Conservation (phyloP, 2,329 filamentous ascomycete genomes). For the Sporothrix brunneoviolacea region DNA sequence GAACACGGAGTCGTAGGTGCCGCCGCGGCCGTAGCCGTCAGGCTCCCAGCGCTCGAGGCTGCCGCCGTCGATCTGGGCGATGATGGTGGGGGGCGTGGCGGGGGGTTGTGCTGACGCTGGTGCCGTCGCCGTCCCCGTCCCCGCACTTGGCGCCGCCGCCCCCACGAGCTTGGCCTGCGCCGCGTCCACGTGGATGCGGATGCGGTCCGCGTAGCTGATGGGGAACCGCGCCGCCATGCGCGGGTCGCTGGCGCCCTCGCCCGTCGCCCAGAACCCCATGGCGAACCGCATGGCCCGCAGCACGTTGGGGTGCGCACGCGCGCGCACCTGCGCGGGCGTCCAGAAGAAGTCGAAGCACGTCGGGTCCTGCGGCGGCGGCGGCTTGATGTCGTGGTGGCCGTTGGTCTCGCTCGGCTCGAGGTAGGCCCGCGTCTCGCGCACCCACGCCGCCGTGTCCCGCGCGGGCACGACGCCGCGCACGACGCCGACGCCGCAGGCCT, state of each 20-base stretch:
- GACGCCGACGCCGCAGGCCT: constrained; percentile 58
- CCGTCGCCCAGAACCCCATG: constrained; percentile 58
- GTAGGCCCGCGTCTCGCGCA: constrained; percentile 54
- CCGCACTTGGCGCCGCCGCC: constrained; percentile 21
- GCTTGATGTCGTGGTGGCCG: constrained; percentile 34
- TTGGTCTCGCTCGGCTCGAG: constrained; percentile 41
- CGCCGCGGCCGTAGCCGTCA: constrained; percentile 56
- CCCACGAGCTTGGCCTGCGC: constrained; percentile 19
- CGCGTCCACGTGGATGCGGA: constrained; percentile 56
- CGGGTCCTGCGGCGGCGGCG: constrained; percentile 54
- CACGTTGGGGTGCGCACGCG: constrained; percentile 59
- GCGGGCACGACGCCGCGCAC: constrained; percentile 57
- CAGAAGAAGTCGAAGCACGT: constrained; percentile 70
- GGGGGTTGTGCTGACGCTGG: constrained; percentile 23
- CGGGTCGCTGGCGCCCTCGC: constrained; percentile 35
- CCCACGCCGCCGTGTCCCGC: constrained; percentile 49
- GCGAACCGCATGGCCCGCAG: constrained; percentile 59
- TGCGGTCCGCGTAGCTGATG: constrained; percentile 61
- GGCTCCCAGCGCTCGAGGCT: constrained; percentile 67
- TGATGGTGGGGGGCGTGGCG: constrained; percentile 39
- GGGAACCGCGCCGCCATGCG: constrained; percentile 55
- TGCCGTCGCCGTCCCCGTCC: constrained; percentile 22
- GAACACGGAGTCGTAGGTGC: constrained; percentile 49
- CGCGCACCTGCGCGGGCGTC: constrained; percentile 62
- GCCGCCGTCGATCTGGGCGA: constrained; percentile 65